phyloP scores from a whole-genome alignment of 2,329 filamentous ascomycete species.

The Exophiala mesophila region DNA sequence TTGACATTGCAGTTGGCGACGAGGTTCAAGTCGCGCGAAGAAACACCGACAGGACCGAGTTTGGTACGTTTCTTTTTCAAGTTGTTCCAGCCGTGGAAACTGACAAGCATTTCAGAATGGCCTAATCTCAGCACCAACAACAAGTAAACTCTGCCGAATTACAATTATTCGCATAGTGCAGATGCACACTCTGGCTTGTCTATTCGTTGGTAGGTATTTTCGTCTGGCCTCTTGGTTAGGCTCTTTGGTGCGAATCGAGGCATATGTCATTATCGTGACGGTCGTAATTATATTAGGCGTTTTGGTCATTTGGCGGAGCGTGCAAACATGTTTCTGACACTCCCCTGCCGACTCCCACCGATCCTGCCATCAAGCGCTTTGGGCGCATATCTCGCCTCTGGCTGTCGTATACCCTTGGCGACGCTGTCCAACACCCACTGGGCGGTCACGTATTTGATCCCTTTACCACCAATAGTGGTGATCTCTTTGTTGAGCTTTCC shows the following conservation, averaged over 20 bases:
- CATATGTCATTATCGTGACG: too few relatives aligned
- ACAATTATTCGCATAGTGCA: conserved; percentile 1
- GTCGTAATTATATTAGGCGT: too few relatives aligned
- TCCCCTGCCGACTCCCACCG: conserved; percentile 58
- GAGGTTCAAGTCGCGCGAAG: conserved; percentile 49
- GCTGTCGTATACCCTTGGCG: conserved; percentile 65
- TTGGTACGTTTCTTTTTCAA: conserved; percentile 50
- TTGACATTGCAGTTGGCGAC: conserved; percentile 52
- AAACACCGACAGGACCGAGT: conserved; percentile 50
- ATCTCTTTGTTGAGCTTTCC: conserved; percentile 81
- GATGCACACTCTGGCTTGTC: too few relatives aligned
- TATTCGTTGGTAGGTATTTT: too few relatives aligned
- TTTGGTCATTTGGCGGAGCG: too few relatives aligned
- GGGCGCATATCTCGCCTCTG: conserved; percentile 67
- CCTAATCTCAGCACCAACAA: conserved; percentile 19
- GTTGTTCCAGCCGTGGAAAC: too few relatives aligned
- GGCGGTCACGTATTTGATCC: conserved; percentile 71
- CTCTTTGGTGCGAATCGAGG: too few relatives aligned
- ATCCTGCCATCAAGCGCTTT: conserved; percentile 45
- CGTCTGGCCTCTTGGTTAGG: too few relatives aligned
- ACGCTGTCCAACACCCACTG: conserved; percentile 86
- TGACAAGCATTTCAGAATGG: conserved; percentile 23
- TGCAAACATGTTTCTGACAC: conserved; percentile 42
- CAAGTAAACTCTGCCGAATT: too few relatives aligned
- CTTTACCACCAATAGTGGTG: conserved; percentile 58